Conservation (phyloP, 2,329 filamentous ascomycete species). For the Cladosporium oxysporum region DNA sequence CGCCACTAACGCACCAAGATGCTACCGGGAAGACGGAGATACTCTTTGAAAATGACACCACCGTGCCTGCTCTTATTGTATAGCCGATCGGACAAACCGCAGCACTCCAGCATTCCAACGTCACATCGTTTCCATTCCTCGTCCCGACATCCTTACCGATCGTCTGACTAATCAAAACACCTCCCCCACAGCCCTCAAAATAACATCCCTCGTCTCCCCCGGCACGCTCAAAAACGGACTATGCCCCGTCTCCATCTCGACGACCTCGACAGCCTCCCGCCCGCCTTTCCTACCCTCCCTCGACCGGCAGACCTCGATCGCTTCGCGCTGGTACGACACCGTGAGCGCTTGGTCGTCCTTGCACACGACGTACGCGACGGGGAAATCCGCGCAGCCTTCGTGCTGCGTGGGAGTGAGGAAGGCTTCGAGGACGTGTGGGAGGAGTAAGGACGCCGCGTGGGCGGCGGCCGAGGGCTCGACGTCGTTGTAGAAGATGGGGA, state of each 20-base stretch:
- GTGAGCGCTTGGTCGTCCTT: constrained; percentile 23
- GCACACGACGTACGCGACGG: constrained; percentile 25
- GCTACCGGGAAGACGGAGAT: background rate
- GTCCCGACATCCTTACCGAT: background rate
- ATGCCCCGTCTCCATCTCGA: constrained; percentile 23
- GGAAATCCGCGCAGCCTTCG: constrained; percentile 24
- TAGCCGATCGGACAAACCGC: background rate
- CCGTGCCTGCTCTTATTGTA: background rate
- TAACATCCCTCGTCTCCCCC: constrained; percentile 11
- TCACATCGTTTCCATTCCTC: background rate
- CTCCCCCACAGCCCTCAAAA: background rate
- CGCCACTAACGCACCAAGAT: background rate
- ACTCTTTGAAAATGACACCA: background rate
- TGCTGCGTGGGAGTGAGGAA: constrained; percentile 20
- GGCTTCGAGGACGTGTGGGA: constrained; percentile 19
- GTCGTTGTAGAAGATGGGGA: constrained; percentile 26
- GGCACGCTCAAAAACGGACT: constrained; percentile 27
- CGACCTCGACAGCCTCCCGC: constrained; percentile 10
- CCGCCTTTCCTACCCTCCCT: constrained; percentile 6
- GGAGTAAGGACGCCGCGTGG: constrained; percentile 22
- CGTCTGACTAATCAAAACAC: background rate
- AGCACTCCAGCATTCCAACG: background rate
- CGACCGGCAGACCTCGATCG: constrained; percentile 17
- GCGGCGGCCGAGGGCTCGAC: constrained; percentile 22
- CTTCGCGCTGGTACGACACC: constrained; percentile 1